Base-by-base conservation (phyloP, 495 filamentous ascomycete genomes). In the Daldinia concentrica region DNA sequence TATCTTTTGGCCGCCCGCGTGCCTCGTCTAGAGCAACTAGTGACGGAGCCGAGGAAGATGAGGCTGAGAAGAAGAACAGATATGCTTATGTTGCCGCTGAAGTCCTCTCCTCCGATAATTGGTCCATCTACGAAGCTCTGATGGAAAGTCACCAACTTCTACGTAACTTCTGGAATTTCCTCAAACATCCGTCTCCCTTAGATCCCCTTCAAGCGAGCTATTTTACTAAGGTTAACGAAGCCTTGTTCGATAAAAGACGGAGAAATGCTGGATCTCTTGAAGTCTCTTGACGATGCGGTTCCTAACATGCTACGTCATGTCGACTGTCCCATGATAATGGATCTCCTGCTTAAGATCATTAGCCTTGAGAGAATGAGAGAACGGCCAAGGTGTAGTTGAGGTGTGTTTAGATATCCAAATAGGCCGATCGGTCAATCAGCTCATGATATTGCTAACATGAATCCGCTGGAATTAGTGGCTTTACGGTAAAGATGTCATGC, bases 281-380 rank as follows among this genome's bases (percentile, higher is more conserved):
- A 92, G 77, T 90, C 90, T 3, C 74, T 97, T 54, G 90, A 95
- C 32, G 89, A 90, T 39, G 91, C 96, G 34, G 86, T 99, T 26
- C 84, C 90, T 1, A 89, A 92, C 63, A 93, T 98, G 80, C 84
- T 98, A 57, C 91, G 93, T 74, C 95, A 99, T 79, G 93, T 99
- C 43, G 95, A 99, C 75, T 97, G 93, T 72, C 95, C 95, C 0
- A 96, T 97, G 92, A 90, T 99, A 22, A 99, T 99, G 95, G 95
- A 99, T 79, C 87, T 99, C 17, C 80, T 99, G 67, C 85, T 99
- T 71, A 98, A 98, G 79, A 97, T 99, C 39, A 97, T 99, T 69
- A 98, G 93, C 78, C 84, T 98, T 73, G 96, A 99, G 76, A 95
- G 96, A 78, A 91, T 87, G n/a, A 50, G 94, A 98, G 78, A 92